Evolutionary conservation across 1,139 yeast genomes (phyloP).

Genomic region (Trichomonascaceae sp.): DNA sequence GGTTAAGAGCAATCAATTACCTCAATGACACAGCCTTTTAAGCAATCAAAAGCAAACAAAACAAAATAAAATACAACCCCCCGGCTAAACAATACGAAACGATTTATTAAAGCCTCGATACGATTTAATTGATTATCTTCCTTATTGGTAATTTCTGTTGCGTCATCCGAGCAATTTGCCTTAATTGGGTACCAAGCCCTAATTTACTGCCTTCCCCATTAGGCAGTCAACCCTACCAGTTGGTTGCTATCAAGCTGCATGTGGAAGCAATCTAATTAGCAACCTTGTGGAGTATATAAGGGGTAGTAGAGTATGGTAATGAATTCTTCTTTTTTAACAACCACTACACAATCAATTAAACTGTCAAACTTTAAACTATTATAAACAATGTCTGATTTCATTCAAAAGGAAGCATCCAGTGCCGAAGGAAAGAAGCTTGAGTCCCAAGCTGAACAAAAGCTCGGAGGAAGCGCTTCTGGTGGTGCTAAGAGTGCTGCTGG

Average conservation of each 20-base stretch:
- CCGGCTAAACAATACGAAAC: background rate
- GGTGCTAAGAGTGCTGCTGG: background rate
- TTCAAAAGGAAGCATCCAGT: background rate
- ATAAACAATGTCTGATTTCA: background rate
- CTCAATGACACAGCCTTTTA: background rate
- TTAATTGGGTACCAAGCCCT: background rate
- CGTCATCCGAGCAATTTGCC: background rate
- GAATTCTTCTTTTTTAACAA: background rate
- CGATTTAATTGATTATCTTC: too few species aligned
- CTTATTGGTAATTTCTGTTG: background rate
- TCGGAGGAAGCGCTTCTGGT: conserved; percentile 3
- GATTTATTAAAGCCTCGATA: too few species aligned
- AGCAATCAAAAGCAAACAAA: background rate
- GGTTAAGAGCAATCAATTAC: background rate
- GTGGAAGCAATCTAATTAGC: background rate
- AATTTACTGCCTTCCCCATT: background rate
- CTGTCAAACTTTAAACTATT: background rate
- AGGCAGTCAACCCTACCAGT: background rate
- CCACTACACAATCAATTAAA: background rate
- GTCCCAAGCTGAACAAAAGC: conserved; percentile 9
- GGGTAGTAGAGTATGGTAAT: background rate
- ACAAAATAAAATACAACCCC: too few species aligned
- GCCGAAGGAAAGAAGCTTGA: conserved; percentile 7
- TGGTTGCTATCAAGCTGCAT: background rate
- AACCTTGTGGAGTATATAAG: background rate